Evolutionary conservation across 495 filamentous ascomycete genomes (phyloP), one percentile per base, ranked within the genome.

Genomic region (Evansstolkia leycettana): DNA sequence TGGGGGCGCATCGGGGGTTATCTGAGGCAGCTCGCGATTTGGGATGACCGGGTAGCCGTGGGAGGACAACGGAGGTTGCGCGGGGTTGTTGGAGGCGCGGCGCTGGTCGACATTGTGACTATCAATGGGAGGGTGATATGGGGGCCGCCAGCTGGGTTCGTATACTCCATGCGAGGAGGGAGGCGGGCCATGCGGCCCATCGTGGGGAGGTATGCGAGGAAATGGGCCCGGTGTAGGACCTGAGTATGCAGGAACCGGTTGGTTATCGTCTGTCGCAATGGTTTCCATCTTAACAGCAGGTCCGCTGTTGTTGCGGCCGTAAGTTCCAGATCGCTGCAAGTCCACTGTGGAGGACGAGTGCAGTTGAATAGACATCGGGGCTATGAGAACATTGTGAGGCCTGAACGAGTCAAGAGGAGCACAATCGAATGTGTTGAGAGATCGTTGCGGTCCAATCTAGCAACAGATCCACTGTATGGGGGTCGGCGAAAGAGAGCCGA

Each of bases 11-110:
- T 63, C 58, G 2, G 41, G 46, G 1, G 60, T 50, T 9, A 58
- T 44, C 30, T 64, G 59, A n/a, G 63, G 61, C 5, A 67, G 46
- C 32, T 65, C 59, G 26, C 62, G 59, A 33, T 48, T 54, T 9
- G 50, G 52, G 13, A 54, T 54, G 5, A 47, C 46, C 4, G 48
- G 46, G 32, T 62, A 63, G 20, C 38, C 48, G 42, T 50, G 51
- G 4, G 58, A 42, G 10, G 52, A 46, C 7, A 59, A 28, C 1
- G 54, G 34, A 2, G 52, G 46, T 33, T 23, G 20, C 56, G 58
- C 27, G 46, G 46, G 19, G 48, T 42, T n/a, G 39, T 47, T 2
- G 62, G 52, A 3, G 50, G 38, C 13, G 54, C 20, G 60, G 11
- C 60, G 60, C 17, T 52, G 45, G 18, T 62, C 58, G 9, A 52